A percentile compares a stretch with the other conserved stretches of the same genome.
Evolutionary conservation across 768 basidiomycete species (phyloP).

Genomic region (Filobasidium wieringae): DNA sequence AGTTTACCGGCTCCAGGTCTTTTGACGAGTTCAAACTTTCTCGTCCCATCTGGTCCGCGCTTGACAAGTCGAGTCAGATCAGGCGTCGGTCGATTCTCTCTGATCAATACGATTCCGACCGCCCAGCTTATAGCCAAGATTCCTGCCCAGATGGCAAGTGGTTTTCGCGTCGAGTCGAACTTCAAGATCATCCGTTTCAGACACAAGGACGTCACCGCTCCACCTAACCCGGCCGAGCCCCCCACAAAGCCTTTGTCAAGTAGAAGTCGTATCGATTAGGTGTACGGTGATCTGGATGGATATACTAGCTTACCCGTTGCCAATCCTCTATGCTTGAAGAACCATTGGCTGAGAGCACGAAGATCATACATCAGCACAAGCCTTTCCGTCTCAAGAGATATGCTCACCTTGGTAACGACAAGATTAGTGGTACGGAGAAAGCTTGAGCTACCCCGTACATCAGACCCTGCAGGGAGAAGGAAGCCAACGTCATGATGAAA

Average conservation of each 20-base stretch:
- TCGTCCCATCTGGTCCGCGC: not conserved
- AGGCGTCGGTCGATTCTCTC: not conserved
- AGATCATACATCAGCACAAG: not conserved
- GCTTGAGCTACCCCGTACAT: slow-evolving; percentile 11
- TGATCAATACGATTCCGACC: slow-evolving; percentile 1
- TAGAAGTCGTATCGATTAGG: too few relatives aligned
- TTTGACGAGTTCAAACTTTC: not conserved
- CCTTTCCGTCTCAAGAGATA: not conserved
- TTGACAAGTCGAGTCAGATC: not conserved
- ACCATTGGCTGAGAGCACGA: slow-evolving; percentile 13
- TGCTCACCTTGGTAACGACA: slow-evolving; percentile 8
- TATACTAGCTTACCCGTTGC: not conserved
- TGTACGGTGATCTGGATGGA: too few relatives aligned
- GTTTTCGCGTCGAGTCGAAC: not conserved
- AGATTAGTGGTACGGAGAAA: slow-evolving; percentile 13
- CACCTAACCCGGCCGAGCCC: slow-evolving; percentile 12
- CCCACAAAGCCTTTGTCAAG: slow-evolving; percentile 8
- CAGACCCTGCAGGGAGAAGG: not conserved
- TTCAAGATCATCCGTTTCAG: slow-evolving; percentile 4
- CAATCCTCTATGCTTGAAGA: slow-evolving; percentile 10
- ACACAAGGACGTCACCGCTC: slow-evolving; percentile 5
- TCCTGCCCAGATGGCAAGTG: slow-evolving; percentile 3
- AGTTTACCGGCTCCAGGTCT: not conserved
- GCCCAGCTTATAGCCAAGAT: slow-evolving; percentile 1
- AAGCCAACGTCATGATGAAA: too few relatives aligned